These are phyloP conservation scores for Tuctoria greenei DNA, from an alignment of 176 grass and related monocot genomes.

Conservation along the genomic window DNA sequence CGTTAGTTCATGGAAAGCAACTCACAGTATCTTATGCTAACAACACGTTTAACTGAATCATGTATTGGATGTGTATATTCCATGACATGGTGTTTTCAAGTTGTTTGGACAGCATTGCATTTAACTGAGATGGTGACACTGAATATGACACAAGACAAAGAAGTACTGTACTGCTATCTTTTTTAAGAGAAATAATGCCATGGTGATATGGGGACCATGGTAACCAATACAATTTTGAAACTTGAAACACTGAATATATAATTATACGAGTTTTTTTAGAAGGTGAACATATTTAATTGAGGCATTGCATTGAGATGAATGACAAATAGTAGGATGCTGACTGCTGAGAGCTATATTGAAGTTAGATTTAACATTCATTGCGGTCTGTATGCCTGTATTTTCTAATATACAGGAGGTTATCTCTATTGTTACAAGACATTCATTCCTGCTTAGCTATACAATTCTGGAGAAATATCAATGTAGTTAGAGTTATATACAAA, in stretches of 20 bases:
- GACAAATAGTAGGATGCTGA: background rate
- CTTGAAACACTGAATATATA: constrained; percentile 1
- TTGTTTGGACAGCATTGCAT: background rate
- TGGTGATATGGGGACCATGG: background rate
- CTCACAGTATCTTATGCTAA: constrained; percentile 5
- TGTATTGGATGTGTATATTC: background rate
- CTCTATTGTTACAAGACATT: constrained; percentile 10
- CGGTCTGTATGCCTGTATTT: background rate
- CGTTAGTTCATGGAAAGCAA: constrained; percentile 34
- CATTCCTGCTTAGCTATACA: background rate
- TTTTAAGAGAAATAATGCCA: constrained; percentile 22
- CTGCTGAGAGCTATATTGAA: background rate
- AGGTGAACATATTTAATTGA: background rate
- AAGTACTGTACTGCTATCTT: background rate
- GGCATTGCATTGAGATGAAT: background rate
- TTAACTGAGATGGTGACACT: background rate
- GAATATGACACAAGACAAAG: background rate
- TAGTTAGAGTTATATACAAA: constrained; percentile 19
- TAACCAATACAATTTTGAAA: constrained; percentile 17
- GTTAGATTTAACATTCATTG: background rate
- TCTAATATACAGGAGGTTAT: background rate
- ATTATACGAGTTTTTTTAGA: background rate
- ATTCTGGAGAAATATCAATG: constrained; percentile 14
- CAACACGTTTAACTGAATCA: background rate
- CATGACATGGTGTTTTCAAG: background rate